A percentile compares a stretch with the other conserved stretches of the same genome.
Conservation (phyloP, 1,284 basidiomycete genomes). For the Cyathus olla region DNA sequence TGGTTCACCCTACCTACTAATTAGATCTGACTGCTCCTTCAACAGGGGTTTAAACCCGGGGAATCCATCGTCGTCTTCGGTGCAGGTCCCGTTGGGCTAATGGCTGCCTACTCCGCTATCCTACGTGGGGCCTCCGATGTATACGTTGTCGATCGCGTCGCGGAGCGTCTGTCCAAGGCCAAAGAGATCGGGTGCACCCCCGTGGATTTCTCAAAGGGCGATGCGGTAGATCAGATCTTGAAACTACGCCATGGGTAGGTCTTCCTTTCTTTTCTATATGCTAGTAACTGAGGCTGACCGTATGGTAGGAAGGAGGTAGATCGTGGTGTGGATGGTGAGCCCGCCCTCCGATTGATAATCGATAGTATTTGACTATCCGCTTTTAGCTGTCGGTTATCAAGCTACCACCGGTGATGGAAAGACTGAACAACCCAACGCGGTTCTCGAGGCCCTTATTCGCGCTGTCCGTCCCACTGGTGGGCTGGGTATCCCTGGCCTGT, state of each 20-base stretch:
- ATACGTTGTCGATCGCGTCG: conserved; percentile 65
- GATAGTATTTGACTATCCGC: too few species aligned
- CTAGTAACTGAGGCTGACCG: too few species aligned
- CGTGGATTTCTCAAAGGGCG: conserved; percentile 57
- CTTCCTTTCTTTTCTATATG: not conserved
- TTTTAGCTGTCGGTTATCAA: conserved; percentile 61
- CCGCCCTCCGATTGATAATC: too few species aligned
- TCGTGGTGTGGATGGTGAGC: conserved; percentile 62
- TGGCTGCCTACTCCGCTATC: conserved; percentile 65
- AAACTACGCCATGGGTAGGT: conserved; percentile 53
- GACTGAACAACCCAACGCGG: conserved; percentile 63
- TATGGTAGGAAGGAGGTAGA: conserved; percentile 55
- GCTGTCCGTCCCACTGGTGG: conserved; percentile 64
- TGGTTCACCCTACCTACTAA: too few species aligned
- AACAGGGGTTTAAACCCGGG: conserved; percentile 59
- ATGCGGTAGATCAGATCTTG: conserved; percentile 57
- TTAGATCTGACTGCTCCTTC: not conserved
- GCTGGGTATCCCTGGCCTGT: conserved; percentile 63
- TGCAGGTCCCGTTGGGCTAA: conserved; percentile 60
- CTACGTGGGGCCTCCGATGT: conserved; percentile 62
- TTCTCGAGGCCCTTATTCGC: conserved; percentile 60
- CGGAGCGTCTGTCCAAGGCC: conserved; percentile 60
- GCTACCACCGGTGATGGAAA: conserved; percentile 60
- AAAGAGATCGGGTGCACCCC: conserved; percentile 61
- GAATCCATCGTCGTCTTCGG: conserved; percentile 65